Evolutionary conservation across 1,284 basidiomycete genomes (phyloP).

Genomic region (Sutorius eximius): DNA sequence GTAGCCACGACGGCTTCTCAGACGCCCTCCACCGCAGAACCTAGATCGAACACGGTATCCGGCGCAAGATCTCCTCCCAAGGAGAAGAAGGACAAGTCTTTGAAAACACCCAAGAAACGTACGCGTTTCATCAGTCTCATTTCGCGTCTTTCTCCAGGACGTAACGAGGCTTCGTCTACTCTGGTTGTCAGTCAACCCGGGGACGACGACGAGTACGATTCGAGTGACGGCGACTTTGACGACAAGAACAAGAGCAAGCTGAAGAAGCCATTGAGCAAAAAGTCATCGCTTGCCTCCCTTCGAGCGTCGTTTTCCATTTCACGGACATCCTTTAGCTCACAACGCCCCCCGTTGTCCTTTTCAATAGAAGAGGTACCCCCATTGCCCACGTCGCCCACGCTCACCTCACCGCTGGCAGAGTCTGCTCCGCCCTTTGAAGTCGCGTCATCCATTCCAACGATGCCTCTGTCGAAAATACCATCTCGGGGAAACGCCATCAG

Average conservation of each 20-base stretch:
- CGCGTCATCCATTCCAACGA: not conserved
- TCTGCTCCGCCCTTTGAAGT: not conserved
- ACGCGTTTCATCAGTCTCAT: slow-evolving; percentile 36
- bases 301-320: slow-evolving; percentile 34
- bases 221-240: slow-evolving; percentile 22
- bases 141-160: slow-evolving; percentile 33
- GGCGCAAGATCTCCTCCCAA: slow-evolving; percentile 9
- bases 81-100: slow-evolving; percentile 23
- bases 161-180: slow-evolving; percentile 15
- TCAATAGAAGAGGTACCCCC: slow-evolving; percentile 28
- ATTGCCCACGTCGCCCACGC: slow-evolving; percentile 27
- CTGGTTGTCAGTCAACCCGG: not conserved
- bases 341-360: slow-evolving; percentile 24
- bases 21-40: slow-evolving; percentile 5
- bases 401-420: slow-evolving; percentile 6
- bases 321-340: slow-evolving; percentile 31
- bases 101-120: slow-evolving; percentile 33
- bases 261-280: slow-evolving; percentile 26
- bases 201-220: slow-evolving; percentile 26
- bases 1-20: slow-evolving; percentile 6
- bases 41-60: not conserved
- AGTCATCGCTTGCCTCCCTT: slow-evolving; percentile 33
- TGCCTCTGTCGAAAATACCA: slow-evolving; percentile 23
- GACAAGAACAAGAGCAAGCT: slow-evolving; percentile 15
- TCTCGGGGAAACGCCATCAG: slow-evolving; percentile 19